phyloP scores from a whole-genome alignment of 768 basidiomycete species.

The Lactarius indigo region DNA sequence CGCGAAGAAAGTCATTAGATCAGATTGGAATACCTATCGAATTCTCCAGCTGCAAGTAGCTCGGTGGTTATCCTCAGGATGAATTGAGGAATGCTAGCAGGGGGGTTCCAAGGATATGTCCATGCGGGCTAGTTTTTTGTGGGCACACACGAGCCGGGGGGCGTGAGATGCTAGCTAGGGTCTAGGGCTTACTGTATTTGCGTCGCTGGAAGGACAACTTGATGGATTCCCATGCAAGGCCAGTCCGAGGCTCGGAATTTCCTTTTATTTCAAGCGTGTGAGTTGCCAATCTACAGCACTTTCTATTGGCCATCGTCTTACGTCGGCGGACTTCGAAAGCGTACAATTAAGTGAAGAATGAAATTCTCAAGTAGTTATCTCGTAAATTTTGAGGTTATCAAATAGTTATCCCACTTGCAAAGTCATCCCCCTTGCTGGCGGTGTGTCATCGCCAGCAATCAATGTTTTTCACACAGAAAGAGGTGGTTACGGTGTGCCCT shows the following conservation, averaged over 20 bases:
- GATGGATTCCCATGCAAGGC: not conserved
- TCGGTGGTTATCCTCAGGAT: not conserved
- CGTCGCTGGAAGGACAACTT: not conserved
- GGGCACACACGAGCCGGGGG: not conserved
- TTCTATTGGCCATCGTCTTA: too few species aligned
- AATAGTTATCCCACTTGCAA: not conserved
- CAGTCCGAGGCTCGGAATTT: not conserved
- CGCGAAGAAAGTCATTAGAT: not conserved
- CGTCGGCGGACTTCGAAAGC: too few species aligned
- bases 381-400: not conserved
- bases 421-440: too few species aligned
- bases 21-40: not conserved
- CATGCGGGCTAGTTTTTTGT: not conserved
- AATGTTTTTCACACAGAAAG: too few species aligned
- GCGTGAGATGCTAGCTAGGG: not conserved
- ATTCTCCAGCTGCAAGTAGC: not conserved
- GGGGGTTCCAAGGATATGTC: not conserved
- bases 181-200: not conserved
- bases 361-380: too few species aligned
- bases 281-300: not conserved
- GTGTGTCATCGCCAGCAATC: too few species aligned
- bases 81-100: not conserved
- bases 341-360: too few species aligned
- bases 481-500: too few species aligned
- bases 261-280: not conserved